phyloP scores from a whole-genome alignment of 768 basidiomycete species.

The Mycena epipterygia region DNA sequence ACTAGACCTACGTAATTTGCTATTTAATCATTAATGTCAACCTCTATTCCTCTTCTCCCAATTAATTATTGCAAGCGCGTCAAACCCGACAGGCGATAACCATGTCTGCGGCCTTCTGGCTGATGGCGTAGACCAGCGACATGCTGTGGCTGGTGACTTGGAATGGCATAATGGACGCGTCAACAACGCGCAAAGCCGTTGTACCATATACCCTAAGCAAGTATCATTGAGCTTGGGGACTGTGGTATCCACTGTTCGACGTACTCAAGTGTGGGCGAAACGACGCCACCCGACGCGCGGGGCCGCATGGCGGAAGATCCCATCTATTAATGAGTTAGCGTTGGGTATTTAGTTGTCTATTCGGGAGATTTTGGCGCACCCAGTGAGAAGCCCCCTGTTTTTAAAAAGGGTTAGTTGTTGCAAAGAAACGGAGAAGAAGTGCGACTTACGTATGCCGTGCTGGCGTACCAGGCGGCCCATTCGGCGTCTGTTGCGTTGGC shows the following conservation, averaged over 20 bases:
- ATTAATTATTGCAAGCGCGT: background rate
- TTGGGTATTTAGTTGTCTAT: background rate
- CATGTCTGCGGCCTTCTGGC: conserved; percentile 33
- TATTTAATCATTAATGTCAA: too few species aligned
- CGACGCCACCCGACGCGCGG: conserved; percentile 40
- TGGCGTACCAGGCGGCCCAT: conserved; percentile 26
- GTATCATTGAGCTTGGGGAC: background rate
- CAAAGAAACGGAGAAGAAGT: background rate
- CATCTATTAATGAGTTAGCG: background rate
- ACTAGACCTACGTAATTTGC: background rate
- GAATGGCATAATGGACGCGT: conserved; percentile 55
- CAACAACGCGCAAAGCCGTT: conserved; percentile 55
- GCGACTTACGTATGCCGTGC: conserved; percentile 22
- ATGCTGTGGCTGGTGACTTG: conserved; percentile 53
- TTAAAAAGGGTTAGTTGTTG: background rate
- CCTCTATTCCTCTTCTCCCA: background rate
- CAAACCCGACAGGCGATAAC: conserved; percentile 4
- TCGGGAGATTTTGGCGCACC: background rate
- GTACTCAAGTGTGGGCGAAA: conserved; percentile 34
- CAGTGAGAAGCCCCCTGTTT: conserved; percentile 33
- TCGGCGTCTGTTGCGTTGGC: conserved; percentile 24
- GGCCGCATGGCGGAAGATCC: conserved; percentile 43
- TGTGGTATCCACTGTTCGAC: background rate
- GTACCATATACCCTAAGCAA: conserved; percentile 54
- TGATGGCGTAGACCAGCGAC: conserved; percentile 27